Conservation (phyloP, 2,329 filamentous ascomycete genomes). For the Apiospora marii region DNA sequence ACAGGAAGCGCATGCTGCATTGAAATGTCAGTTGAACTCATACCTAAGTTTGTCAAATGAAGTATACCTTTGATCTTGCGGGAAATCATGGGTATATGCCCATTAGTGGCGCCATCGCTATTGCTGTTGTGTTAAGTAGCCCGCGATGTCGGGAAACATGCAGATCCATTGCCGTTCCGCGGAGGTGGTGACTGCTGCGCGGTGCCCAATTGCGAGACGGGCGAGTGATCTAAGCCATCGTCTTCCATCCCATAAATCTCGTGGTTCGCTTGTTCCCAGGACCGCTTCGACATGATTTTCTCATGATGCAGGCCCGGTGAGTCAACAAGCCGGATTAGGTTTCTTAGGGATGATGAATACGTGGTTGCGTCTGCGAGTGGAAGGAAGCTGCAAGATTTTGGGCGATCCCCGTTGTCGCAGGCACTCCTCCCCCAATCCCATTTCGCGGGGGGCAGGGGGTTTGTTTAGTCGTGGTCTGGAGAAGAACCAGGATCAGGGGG, state of each 20-base stretch:
- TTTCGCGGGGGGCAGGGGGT: background rate
- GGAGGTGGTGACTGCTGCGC: background rate
- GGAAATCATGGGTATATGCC: conserved; percentile 29
- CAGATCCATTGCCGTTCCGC: background rate
- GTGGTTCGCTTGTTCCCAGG: conserved; percentile 27
- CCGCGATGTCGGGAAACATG: background rate
- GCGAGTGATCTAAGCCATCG: background rate
- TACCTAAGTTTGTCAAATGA: too few species aligned
- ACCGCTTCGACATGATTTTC: conserved; percentile 28
- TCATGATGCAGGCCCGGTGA: background rate
- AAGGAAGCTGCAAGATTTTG: background rate
- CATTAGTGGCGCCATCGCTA: background rate
- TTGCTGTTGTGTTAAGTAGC: background rate
- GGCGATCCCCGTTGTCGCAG: conserved; percentile 2
- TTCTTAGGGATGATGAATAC: background rate
- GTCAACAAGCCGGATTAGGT: background rate
- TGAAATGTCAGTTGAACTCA: background rate
- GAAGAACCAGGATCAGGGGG: background rate
- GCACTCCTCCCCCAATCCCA: background rate
- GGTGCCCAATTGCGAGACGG: conserved; percentile 12
- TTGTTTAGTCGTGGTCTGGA: background rate
- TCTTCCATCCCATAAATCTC: conserved; percentile 1
- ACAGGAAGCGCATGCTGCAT: conserved; percentile 47
- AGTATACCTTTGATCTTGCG: conserved; percentile 28
- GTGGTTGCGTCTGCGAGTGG: background rate